Base-by-base conservation (phyloP, 169 alveolate genomes). In the Amoebophrya sp. region DNA sequence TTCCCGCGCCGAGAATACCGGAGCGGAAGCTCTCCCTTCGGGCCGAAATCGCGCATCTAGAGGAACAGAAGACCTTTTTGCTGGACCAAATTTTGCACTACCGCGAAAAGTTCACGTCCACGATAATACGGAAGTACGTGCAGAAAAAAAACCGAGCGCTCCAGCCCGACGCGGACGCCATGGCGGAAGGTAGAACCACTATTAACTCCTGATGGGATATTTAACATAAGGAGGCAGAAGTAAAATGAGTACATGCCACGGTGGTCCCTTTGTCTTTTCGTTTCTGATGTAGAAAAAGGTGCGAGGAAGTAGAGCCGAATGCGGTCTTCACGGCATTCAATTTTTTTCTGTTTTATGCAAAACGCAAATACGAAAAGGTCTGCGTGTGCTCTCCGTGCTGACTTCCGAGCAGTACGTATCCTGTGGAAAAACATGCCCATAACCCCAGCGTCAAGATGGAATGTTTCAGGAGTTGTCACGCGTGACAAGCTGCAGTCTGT, bases 171-270 rank as follows among this genome's bases (percentile, higher is more conserved):
- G 32, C 83, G 35, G 83, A 66, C 83, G 83, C 83, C 2, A 66
- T 66, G 83, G 83, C 83, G 35, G 83, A 66, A 66, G 83, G 83
- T 66, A 66, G n/a, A n/a, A n/a, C n/a, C n/a, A n/a, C n/a, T n/a
- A n/a, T n/a, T n/a, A n/a, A n/a, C n/a, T n/a, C n/a, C n/a, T n/a
- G n/a, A n/a, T n/a, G n/a, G n/a, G n/a, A n/a, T n/a, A n/a, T n/a
- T n/a, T n/a, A n/a, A n/a, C n/a, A n/a, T n/a, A n/a, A n/a, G n/a
- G n/a, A n/a, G n/a, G n/a, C n/a, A n/a, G n/a, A n/a, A n/a, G n/a
- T n/a, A n/a, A n/a, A n/a, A n/a, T n/a, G n/a, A n/a, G n/a, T n/a
- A n/a, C n/a, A n/a, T n/a, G n/a, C n/a, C n/a, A n/a, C n/a, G n/a
- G n/a, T n/a, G n/a, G n/a, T n/a, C n/a, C n/a, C n/a, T n/a, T n/a